These are phyloP conservation scores for Xylariaceae sp. DNA, from an alignment of 2,329 filamentous ascomycete genomes.

Conservation along the genomic window DNA sequence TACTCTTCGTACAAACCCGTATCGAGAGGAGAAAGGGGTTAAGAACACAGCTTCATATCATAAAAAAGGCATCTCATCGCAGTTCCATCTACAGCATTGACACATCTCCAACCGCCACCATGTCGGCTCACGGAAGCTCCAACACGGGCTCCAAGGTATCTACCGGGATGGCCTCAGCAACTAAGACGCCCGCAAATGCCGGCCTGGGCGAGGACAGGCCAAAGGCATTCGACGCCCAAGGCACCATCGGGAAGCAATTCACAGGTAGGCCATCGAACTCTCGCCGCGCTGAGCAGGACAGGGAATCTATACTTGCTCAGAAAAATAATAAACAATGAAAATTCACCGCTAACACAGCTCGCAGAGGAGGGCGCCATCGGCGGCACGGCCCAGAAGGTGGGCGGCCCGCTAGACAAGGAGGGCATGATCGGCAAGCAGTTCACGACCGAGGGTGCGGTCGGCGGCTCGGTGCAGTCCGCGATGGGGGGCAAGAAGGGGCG, in stretches of 20 bases:
- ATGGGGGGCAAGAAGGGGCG: constrained; percentile 39
- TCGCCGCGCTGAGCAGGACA: too few species aligned
- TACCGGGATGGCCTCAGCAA: constrained; percentile 30
- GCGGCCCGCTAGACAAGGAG: constrained; percentile 48
- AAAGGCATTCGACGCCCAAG: constrained; percentile 45
- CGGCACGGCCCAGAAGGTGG: constrained; percentile 46
- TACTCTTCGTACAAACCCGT: not conserved
- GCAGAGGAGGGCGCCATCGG: constrained; percentile 47
- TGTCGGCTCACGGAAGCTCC: constrained; percentile 33
- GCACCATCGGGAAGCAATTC: constrained; percentile 53
- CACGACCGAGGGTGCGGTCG: constrained; percentile 48
- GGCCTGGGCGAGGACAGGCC: constrained; percentile 34
- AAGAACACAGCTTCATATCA: too few species aligned
- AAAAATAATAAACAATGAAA: too few species aligned
- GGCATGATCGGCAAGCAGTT: constrained; percentile 54
- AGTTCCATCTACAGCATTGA: not conserved
- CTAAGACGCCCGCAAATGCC: constrained; percentile 32
- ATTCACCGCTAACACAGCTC: not conserved
- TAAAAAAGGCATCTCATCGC: not conserved
- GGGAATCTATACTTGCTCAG: too few species aligned
- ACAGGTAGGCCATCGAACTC: constrained; percentile 37
- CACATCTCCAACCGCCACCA: constrained; percentile 6
- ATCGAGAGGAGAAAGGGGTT: not conserved
- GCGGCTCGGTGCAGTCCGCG: constrained; percentile 47
- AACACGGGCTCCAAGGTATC: constrained; percentile 31